Percentiles rank a stretch among this genome's conserved stretches.
Conservation (phyloP, 2,329 filamentous ascomycete species). For the Colletotrichum sp. region DNA sequence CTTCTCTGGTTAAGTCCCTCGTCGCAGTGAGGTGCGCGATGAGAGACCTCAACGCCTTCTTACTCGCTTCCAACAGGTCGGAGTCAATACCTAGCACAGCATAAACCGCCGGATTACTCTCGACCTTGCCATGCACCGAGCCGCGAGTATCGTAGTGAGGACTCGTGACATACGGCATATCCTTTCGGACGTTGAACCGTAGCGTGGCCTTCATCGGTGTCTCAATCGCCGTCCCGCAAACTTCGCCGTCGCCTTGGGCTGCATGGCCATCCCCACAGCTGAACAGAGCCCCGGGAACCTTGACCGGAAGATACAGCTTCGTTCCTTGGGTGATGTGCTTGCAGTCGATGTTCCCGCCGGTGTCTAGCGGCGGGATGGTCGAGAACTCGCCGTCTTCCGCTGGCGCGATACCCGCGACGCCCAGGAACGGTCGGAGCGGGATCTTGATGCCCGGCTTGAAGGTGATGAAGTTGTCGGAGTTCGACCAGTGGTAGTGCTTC, state of each 20-base stretch:
- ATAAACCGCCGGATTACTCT: conserved; percentile 35
- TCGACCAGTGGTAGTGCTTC: conserved; percentile 50
- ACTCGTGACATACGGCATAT: conserved; percentile 47
- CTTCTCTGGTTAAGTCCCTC: conserved; percentile 47
- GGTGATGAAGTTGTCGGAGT: conserved; percentile 33
- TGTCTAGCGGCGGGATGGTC: conserved; percentile 55
- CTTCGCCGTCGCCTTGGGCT: conserved; percentile 59
- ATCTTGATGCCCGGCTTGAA: conserved; percentile 54
- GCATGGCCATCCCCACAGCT: conserved; percentile 61
- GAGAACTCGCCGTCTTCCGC: conserved; percentile 47
- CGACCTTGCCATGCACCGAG: conserved; percentile 20
- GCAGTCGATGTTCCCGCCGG: conserved; percentile 61
- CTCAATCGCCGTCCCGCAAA: conserved; percentile 62
- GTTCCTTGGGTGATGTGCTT: conserved; percentile 51
- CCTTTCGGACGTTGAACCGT: conserved; percentile 52
- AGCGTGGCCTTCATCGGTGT: conserved; percentile 54
- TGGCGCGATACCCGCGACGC: conserved; percentile 56
- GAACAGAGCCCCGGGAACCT: conserved; percentile 54
- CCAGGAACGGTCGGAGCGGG: conserved; percentile 56
- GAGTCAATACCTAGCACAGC: conserved; percentile 51
- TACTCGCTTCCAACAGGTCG: conserved; percentile 52
- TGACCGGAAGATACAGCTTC: conserved; percentile 53
- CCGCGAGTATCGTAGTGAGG: conserved; percentile 50
- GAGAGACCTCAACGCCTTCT: conserved; percentile 51
- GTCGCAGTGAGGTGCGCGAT: conserved; percentile 53